A percentile compares a stretch with the other conserved stretches of the same genome.
These are phyloP conservation scores for Ilyonectria mors-panacis DNA, from an alignment of 2,329 filamentous ascomycete genomes.

Conservation along the genomic window DNA sequence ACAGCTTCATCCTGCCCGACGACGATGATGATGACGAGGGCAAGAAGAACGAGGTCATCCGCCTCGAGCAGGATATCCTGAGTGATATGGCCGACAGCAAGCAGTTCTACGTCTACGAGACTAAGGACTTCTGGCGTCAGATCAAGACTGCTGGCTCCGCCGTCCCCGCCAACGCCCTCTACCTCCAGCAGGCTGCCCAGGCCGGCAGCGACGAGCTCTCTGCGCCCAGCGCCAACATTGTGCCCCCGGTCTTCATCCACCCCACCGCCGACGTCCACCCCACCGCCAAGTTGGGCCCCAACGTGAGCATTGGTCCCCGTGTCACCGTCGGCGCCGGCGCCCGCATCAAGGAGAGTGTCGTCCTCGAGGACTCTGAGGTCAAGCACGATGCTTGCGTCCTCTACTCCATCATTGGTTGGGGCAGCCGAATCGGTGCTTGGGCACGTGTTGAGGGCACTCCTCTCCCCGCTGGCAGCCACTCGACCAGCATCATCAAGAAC, in stretches of 20 bases:
- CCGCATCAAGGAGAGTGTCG: slow-evolving; percentile 95
- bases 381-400: slow-evolving; percentile 97
- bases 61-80: slow-evolving; percentile 96
- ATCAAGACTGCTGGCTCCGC: slow-evolving; percentile 99
- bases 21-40: slow-evolving; percentile 81
- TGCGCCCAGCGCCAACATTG: slow-evolving; percentile 86
- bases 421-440: slow-evolving; percentile 97
- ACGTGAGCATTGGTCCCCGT: slow-evolving; percentile 95
- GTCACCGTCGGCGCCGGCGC: slow-evolving; percentile 87
- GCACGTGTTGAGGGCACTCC: slow-evolving; percentile 96
- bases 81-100: slow-evolving; percentile 96
- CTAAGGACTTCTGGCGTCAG: slow-evolving; percentile 99
- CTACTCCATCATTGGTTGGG: slow-evolving; percentile 98
- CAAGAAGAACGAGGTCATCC: slow-evolving; percentile 87
- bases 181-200: slow-evolving; percentile 95
- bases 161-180: slow-evolving; percentile 95
- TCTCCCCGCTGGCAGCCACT: slow-evolving; percentile 88
- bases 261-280: slow-evolving; percentile 91
- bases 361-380: slow-evolving; percentile 94
- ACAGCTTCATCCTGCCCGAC: slow-evolving; percentile 65
- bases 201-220: slow-evolving; percentile 83
- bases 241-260: slow-evolving; percentile 96
- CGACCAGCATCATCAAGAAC: slow-evolving; percentile 96
- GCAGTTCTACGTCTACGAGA: slow-evolving; percentile 98
- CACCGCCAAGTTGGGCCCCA: slow-evolving; percentile 95